These are phyloP conservation scores for Suillus subluteus DNA, from an alignment of 768 basidiomycete species.

Conservation along the genomic window DNA sequence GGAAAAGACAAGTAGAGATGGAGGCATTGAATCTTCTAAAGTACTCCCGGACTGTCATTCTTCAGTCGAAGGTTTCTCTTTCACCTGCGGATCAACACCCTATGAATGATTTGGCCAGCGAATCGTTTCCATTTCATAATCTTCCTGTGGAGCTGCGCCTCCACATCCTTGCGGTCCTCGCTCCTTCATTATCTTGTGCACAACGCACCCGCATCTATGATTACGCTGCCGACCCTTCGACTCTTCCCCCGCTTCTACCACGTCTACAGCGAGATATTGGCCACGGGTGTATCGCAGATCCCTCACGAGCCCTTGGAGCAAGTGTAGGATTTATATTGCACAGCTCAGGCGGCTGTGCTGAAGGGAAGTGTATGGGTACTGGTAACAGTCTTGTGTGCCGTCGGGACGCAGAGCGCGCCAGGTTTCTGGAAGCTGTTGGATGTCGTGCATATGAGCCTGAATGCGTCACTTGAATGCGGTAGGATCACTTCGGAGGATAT, in stretches of 20 bases:
- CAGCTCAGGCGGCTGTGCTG: constrained; percentile 27
- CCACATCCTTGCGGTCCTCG: constrained; percentile 56
- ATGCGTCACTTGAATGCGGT: constrained; percentile 19
- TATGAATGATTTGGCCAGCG: constrained; percentile 20
- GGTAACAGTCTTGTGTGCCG: constrained; percentile 42
- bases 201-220: constrained; percentile 60
- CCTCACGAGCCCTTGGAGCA: constrained; percentile 21
- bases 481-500: neutral
- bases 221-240: constrained; percentile 52
- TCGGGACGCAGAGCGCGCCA: constrained; percentile 44
- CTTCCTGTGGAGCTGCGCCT: constrained; percentile 64
- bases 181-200: constrained; percentile 57
- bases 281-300: constrained; percentile 24
- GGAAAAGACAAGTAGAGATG: constrained; percentile 46
- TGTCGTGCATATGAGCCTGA: constrained; percentile 52
- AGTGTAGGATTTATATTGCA: constrained; percentile 16
- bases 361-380: constrained; percentile 44
- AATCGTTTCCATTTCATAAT: constrained; percentile 39
- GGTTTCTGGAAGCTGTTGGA: constrained; percentile 48
- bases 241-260: constrained; percentile 50
- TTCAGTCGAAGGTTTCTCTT: constrained; percentile 31
- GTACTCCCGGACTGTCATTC: constrained; percentile 51
- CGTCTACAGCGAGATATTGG: constrained; percentile 28
- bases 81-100: constrained; percentile 18
- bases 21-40: constrained; percentile 56